A percentile compares a stretch with the other conserved stretches of the same genome.
Evolutionary conservation across 1,284 basidiomycete species (phyloP).

Genomic region (Sphagnurus paluster): DNA sequence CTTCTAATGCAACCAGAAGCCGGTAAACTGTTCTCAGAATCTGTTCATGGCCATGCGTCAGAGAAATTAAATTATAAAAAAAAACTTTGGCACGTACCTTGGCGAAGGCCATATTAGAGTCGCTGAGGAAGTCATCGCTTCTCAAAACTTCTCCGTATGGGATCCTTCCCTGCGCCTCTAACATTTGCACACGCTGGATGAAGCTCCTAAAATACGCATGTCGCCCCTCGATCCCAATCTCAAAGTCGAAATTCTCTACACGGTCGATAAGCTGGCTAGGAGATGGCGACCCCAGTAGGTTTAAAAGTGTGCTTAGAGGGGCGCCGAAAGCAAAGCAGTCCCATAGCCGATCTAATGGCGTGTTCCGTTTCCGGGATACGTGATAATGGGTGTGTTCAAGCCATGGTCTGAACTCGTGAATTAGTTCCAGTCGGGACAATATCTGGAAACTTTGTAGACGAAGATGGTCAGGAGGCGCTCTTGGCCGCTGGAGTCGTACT

Average conservation of each 20-base stretch:
- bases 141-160: conserved; percentile 39
- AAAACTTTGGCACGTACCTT: conserved; percentile 26
- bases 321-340: conserved; percentile 37
- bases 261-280: conserved; percentile 25
- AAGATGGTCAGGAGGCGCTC: conserved; percentile 34
- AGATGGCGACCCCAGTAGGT: conserved; percentile 37
- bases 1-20: conserved; percentile 33
- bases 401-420: conserved; percentile 37
- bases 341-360: conserved; percentile 33
- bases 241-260: conserved; percentile 30
- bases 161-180: conserved; percentile 34
- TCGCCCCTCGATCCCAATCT: conserved; percentile 27
- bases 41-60: conserved; percentile 20
- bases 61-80: neutral
- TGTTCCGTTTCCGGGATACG: conserved; percentile 23
- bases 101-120: conserved; percentile 31
- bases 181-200: conserved; percentile 32
- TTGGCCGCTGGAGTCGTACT: conserved; percentile 26
- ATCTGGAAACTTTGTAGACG: conserved; percentile 35
- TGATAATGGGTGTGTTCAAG: conserved; percentile 28
- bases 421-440: conserved; percentile 35
- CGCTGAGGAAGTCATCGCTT: conserved; percentile 35
- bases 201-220: conserved; percentile 32
- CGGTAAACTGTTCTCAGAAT: conserved; percentile 36
- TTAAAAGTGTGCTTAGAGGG: conserved; percentile 35